Conservation (phyloP, 345 rosid species). For the Aquilaria malaccensis region DNA sequence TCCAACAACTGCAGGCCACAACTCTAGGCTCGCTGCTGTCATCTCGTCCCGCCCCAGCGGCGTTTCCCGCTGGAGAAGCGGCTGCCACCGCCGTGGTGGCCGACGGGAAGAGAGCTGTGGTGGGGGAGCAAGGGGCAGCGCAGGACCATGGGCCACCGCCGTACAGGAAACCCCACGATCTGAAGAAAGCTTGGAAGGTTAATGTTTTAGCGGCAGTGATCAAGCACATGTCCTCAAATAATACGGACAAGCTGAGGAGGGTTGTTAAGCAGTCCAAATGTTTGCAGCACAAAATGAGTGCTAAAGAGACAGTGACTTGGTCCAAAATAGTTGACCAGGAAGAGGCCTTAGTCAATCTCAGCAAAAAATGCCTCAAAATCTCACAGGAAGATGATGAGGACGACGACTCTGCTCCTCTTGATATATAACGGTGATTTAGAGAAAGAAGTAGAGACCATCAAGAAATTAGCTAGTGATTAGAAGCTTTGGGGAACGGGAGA, state of each 20-base stretch:
- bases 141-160: conserved; percentile 54
- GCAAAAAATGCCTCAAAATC: conserved; percentile 29
- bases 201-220: conserved; percentile 55
- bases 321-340: conserved; percentile 51
- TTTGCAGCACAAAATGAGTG: conserved; percentile 67
- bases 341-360: conserved; percentile 26
- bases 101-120: conserved; percentile 46
- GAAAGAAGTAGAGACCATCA: too few species aligned
- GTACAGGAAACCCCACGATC: conserved; percentile 60
- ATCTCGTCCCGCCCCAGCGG: conserved; percentile 54
- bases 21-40: conserved; percentile 65
- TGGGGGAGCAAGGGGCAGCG: conserved; percentile 51
- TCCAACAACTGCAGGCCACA: conserved; percentile 54
- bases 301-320: conserved; percentile 54
- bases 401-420: too few species aligned
- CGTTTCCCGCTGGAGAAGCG: conserved; percentile 54
- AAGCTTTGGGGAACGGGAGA: too few species aligned
- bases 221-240: conserved; percentile 47
- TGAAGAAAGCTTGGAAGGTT: conserved; percentile 71
- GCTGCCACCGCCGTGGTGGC: conserved; percentile 77
- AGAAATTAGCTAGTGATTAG: too few species aligned
- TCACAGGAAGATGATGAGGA: background rate
- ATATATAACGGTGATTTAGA: too few species aligned
- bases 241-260: conserved; percentile 32
- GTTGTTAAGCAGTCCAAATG: conserved; percentile 24